Conservation (phyloP, 164 flowering plant genomes). For the Tinospora cordifolia region DNA sequence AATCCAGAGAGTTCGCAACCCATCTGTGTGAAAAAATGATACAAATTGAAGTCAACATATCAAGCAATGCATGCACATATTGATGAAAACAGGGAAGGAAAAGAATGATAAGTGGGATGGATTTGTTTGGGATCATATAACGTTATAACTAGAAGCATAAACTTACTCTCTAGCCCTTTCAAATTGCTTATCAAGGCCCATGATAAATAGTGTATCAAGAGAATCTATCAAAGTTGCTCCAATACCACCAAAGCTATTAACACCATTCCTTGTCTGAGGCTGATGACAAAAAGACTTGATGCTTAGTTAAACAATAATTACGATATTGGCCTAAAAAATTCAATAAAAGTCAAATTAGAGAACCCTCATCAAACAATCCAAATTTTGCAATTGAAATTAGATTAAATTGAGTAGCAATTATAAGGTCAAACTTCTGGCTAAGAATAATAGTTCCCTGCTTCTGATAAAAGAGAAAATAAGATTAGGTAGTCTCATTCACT, state of each 20-base stretch:
- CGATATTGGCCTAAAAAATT: not conserved
- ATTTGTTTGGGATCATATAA: not conserved
- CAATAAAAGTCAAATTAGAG: not conserved
- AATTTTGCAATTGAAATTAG: not conserved
- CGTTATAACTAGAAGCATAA: not conserved
- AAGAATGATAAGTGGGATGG: not conserved
- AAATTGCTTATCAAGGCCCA: conserved; percentile 93
- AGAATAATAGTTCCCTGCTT: not conserved
- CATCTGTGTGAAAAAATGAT: conserved; percentile 50
- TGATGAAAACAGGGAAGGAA: not conserved
- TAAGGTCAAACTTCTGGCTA: not conserved
- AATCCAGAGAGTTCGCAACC: conserved; percentile 90
- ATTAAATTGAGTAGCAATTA: not conserved
- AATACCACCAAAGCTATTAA: conserved; percentile 94
- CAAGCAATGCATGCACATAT: not conserved
- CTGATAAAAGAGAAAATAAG: not conserved
- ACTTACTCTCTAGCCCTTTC: conserved; percentile 94
- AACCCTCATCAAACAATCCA: not conserved
- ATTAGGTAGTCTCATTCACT: not conserved
- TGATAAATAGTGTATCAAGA: conserved; percentile 88
- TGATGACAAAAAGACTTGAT: conserved; percentile 24
- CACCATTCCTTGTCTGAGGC: conserved; percentile 88
- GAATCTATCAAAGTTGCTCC: conserved; percentile 95
- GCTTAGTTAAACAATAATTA: not conserved
- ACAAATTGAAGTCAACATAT: not conserved